Base-by-base conservation (phyloP, 2,329 filamentous ascomycete species). In the Claviceps digitariae region DNA sequence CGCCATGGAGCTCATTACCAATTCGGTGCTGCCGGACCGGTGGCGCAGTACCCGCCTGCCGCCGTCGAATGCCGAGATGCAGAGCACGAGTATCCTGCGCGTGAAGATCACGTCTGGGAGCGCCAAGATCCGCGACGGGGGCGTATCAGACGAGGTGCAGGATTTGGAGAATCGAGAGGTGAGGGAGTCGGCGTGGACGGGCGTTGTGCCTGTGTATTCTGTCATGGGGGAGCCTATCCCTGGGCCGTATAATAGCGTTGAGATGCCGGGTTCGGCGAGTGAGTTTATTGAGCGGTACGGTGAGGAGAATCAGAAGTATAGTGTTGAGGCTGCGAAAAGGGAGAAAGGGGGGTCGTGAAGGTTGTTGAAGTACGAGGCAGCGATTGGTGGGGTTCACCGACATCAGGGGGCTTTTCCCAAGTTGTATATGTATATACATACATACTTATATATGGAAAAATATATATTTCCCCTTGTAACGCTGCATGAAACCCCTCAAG, bases 1-100 rank as follows among this genome's bases (percentile, higher is more conserved):
- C 70, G 88, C 87, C 8, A 85, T 95, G 81, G 71, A 83, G 60
- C 72, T 86, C 54, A 84, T 95, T 64, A 94, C 88, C 2, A 77
- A 95, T 65, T 75, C 77, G 40, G 81, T 91, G 13, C 76, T 91
- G 2, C 75, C 81, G 0, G 72, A 74, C 13, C 80, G 88, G 5
- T 95, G 86, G 82, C 72, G 75, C 20, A 74, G 85, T 62, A 79
- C 80, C 17, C 79, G 89, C 4, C 71, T 82, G 6, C 87, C 87
- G 4, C 87, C 87, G 1, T 85, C 82, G 46, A 74, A 74, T 48
- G 80, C 82, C 12, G 89, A 95, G 73, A 78, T 93, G 74, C 79
- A 81, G 55, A 82, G 79, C 55, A 95, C 88, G 0, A 78, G 79
- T 45, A 81, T 95, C 43, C 69, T 94, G 54, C 81, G 76, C 57